Base-by-base conservation (phyloP, 1,284 basidiomycete genomes). In the Lignosus rhinocerotis region DNA sequence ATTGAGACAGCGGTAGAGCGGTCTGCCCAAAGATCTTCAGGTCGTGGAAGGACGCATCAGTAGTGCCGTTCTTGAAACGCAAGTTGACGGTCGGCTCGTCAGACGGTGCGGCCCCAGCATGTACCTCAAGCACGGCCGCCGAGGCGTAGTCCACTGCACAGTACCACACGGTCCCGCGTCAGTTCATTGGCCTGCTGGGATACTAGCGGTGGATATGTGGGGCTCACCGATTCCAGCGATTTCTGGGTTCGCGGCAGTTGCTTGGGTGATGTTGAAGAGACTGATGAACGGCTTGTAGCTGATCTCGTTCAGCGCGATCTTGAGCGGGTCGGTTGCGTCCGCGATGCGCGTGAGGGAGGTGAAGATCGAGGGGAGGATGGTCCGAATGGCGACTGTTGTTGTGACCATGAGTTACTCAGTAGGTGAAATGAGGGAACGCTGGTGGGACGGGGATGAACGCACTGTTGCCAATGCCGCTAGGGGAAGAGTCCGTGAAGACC, bases 281-380 rank as follows among this genome's bases (percentile, higher is more conserved):
- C 76, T 76, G 41, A 83, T 74, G 70, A 83, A 80, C 7, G 82
- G 83, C 68, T 82, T 82, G 72, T 83, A 84, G 53, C 78, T 76
- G 19, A 78, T 70, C 53, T 67, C 73, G 46, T 77, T 71, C 56
- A 80, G 70, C 0, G 73, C 72, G 32, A 84, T 41, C 64, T 80
- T 80, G 62, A 83, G 73, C 12, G 72, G 69, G 61, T 76, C 73
- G 14, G 69, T 66, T 10, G 70, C 38, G 59, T 78, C 73, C 9
- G 75, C 73, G 63, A 84, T 75, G 41, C 71, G 70, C 14, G 70
- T 65, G 58, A 84, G 66, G 1, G 75, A 72, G 55, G 72, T 72
- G 55, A 81, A 71, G 54, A 84, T 73, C n/a, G 78, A 72, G 0
- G 78, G 77, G 51, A 78, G 72, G 55, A 82, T 66, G 1, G 78